Base-by-base conservation (phyloP, 352 stramenopile genomes). In the Pythium rhizo-oryzae region DNA sequence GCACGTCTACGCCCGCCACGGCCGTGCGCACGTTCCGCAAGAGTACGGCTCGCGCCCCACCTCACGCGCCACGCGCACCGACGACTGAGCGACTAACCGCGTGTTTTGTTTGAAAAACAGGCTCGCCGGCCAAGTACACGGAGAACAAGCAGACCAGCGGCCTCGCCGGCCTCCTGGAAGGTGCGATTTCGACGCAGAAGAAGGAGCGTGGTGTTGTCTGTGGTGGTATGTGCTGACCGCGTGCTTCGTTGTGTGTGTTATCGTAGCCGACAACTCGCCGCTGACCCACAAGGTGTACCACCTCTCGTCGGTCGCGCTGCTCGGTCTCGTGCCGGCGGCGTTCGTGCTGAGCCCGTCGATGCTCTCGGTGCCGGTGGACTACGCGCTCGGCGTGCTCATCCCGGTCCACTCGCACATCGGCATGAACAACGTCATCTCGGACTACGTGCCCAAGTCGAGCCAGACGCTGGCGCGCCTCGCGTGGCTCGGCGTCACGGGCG, bases 381-480 rank as follows among this genome's bases (percentile, higher is more conserved):
- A 91, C 52, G 77, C 84, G 47, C 69, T 98, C 18, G 82, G 89
- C 49, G 81, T 89, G 46, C 79, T 94, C 50, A 83, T 98, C 70
- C 84, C 93, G 4, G 78, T 94, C 44, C 95, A 98, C 77, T 81
- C 80, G 37, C 96, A 97, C 82, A 96, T 98, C 55, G 93, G 95
- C 55, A 90, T 98, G 79, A 98, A 98, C 83, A 92, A 96, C 74
- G 93, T 98, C 62, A 90, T 94, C 54, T 96, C 90, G 39, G 95
- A 98, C 80, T 98, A 98, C 76, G 91, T 97, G 67, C 93, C 95
- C 30, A 97, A 97, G 76, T 63, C 67, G n/a, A 47, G 68, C 57
- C 72, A 76, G 53, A 84, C 81, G 62, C 71, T 92, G 11, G 77
- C 68, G 54, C 86, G 90, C 69, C 62, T 93, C 44, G 82, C 71